Base-by-base conservation (phyloP, 768 basidiomycete species). In the Termitomyces sp. region DNA sequence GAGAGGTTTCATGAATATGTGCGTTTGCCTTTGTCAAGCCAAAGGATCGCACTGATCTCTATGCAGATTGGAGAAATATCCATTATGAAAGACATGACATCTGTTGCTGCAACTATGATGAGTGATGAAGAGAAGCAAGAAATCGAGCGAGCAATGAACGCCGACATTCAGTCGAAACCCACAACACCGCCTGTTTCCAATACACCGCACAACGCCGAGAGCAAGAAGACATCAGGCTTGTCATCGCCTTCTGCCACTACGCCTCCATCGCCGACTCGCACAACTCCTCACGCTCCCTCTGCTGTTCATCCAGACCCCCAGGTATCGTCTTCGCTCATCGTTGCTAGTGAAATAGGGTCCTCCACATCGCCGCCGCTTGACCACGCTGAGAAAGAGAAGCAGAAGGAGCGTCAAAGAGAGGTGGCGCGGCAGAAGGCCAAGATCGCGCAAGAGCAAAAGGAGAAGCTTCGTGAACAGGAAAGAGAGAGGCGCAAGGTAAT, bases 51-150 rank as follows among this genome's bases (percentile, higher is more conserved):
- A 26, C 41, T 41, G 51, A 24, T 52, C 20, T 46, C 32, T 30
- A 49, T 30, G 44, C 70, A 97, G 95, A 96, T 98, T 60, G 96
- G 96, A 57, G 96, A 98, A 76, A 95, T 99, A 55, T 88, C 90
- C 6, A 79, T 98, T 40, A 93, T 97, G 85, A 98, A 94, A 68
- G 92, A 92, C 63, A 91, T 94, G 88, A 86, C 90, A 24, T 82
- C 84, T 35, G 84, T 90, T 26, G 90, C 94, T 14, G 82, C 87
- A 35, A 89, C 90, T 5, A 89, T 94, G 77, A 90, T 94, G 84
- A 84, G 88, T 0, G 94, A 95, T 6, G 97, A 98, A 66, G 96
- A 97, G 67, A 88, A 88, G 71, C 87, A 87, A 11, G 94, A 92
- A 62, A 80, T 93, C 61, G 91, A 93, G 72, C 84, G 81, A 58